Base-by-base conservation (phyloP, 768 basidiomycete species). In the Coprinopsis strossmayeri region DNA sequence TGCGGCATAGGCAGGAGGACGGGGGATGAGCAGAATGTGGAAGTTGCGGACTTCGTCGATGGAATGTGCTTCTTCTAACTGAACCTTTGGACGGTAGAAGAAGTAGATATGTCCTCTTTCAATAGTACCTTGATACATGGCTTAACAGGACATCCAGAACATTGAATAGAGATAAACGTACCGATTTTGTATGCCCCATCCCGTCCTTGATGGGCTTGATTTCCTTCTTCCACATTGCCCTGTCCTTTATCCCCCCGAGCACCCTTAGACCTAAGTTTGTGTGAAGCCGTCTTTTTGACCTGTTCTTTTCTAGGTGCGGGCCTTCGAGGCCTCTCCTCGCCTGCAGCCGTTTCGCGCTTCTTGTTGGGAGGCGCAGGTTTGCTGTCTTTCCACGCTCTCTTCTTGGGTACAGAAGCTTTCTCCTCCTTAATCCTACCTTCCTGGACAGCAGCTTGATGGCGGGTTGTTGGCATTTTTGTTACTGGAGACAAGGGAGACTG, bases 41-140 rank as follows among this genome's bases (percentile, higher is more conserved):
- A 84, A 71, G 43, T 77, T 74, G 51, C 68, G 67, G 26, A 83
- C 69, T 50, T 82, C 79, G 58, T 81, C 77, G 25, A 82, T 50
- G 5, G 74, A 76, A n/a, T 72, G 58, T 0, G 70, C 77, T 49
- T 79, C 71, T 50, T 78, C 72, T 12, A 65, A 58, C 55, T 80
- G 62, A 17, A 81, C 78, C 24, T 76, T 72, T 2, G 80, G 81
- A 10, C 77, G 74, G 56, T 79, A 84, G 63, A 81, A 77, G 60
- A 83, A 81, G 62, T 82, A 82, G 38, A 84, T 70, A 52, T 81
- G 76, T 7, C 79, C 79, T 13, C 79, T 64, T 55, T 81, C 77
- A 44, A 78, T 78, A 9, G 73, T 74, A 7, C 77, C 78, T 80
- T 42, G 5, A 43, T n/a, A 27, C 27, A 11, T 17, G 2, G 21